phyloP scores from a whole-genome alignment of 257 asterid genomes.

The Nicotiana undulata region DNA sequence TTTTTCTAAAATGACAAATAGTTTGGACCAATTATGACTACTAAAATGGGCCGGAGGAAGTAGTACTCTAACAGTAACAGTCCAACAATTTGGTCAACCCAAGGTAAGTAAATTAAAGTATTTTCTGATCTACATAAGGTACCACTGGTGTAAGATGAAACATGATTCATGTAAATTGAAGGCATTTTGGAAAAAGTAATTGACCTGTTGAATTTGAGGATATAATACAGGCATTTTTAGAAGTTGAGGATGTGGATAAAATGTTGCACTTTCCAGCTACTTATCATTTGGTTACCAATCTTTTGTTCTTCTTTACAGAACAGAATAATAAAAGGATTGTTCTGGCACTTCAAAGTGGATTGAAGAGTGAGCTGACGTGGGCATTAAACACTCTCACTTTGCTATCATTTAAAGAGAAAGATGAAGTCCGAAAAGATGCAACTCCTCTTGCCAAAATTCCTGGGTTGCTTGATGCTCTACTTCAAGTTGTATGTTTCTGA shows the following conservation, averaged over 20 bases:
- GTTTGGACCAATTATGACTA: too few species aligned
- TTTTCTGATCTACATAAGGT: background rate
- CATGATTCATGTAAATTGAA: background rate
- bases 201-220: background rate
- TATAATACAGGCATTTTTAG: background rate
- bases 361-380: constrained; percentile 97
- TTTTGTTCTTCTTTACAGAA: constrained; percentile 34
- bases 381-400: constrained; percentile 90
- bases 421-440: constrained; percentile 86
- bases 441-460: constrained; percentile 95
- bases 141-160: background rate
- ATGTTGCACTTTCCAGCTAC: background rate
- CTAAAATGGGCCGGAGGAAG: too few species aligned
- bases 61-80: background rate
- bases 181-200: background rate
- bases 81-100: background rate
- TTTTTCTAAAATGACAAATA: too few species aligned
- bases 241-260: background rate
- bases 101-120: background rate
- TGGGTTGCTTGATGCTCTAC: constrained; percentile 92
- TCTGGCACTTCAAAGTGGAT: constrained; percentile 95
- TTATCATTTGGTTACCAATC: background rate
- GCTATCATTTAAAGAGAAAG: constrained; percentile 93
- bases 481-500: constrained; percentile 70
- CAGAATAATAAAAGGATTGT: constrained; percentile 92